These are phyloP conservation scores for Phytophthora kernoviae DNA, from an alignment of 352 stramenopile species.

Conservation along the genomic window DNA sequence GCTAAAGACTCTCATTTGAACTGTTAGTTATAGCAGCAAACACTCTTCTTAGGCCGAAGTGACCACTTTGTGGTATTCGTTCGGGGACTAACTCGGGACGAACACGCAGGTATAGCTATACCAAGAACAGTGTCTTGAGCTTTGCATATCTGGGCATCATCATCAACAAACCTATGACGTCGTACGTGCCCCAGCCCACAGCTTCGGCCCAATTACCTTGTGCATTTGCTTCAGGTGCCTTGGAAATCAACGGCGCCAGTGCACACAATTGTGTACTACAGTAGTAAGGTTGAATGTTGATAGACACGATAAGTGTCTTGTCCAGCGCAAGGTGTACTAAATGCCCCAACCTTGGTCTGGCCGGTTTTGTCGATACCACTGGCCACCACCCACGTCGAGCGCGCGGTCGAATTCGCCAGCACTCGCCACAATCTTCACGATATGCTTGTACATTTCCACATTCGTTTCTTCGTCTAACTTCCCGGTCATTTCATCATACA, in stretches of 20 bases:
- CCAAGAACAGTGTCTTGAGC: too few species aligned
- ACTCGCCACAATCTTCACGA: slow-evolving; percentile 84
- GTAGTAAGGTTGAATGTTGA: too few species aligned
- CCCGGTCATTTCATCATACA: slow-evolving; percentile 77
- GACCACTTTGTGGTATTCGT: background rate
- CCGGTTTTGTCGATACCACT: slow-evolving; percentile 87
- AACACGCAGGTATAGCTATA: background rate
- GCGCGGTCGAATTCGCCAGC: slow-evolving; percentile 84
- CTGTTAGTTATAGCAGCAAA: background rate
- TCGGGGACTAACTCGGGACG: background rate
- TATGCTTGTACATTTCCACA: slow-evolving; percentile 78
- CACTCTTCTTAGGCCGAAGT: background rate
- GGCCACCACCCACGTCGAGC: slow-evolving; percentile 82
- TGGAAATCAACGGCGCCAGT: too few species aligned
- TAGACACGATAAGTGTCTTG: too few species aligned
- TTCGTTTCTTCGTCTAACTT: slow-evolving; percentile 62
- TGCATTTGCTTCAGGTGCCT: too few species aligned
- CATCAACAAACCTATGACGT: too few species aligned
- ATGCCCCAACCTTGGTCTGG: slow-evolving; percentile 70
- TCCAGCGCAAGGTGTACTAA: slow-evolving; percentile 1
- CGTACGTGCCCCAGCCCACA: too few species aligned
- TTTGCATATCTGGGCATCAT: too few species aligned
- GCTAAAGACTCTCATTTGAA: background rate
- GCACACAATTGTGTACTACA: too few species aligned
- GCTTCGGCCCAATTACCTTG: too few species aligned